Percentiles rank a stretch among this genome's conserved stretches.
Evolutionary conservation across 2,329 filamentous ascomycete genomes (phyloP).

Genomic region (Paraphaeosphaeria minitans): DNA sequence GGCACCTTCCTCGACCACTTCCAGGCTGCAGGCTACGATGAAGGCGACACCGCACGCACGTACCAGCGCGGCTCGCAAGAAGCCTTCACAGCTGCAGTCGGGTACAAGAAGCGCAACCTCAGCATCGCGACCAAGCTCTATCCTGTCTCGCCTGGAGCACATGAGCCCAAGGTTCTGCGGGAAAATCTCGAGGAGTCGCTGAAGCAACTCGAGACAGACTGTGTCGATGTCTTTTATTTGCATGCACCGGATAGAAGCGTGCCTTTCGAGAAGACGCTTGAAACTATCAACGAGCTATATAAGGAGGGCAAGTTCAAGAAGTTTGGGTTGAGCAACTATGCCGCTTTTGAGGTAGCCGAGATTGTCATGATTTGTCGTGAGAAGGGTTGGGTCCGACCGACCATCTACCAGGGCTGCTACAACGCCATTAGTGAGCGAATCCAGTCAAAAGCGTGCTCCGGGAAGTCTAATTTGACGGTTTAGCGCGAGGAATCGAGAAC

Average conservation of each 20-base stretch:
- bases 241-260: slow-evolving; percentile 3
- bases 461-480: too few species aligned
- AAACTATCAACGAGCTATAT: neutral
- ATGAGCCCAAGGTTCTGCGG: neutral
- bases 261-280: slow-evolving; percentile 2
- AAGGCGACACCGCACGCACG: slow-evolving; percentile 2
- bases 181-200: neutral
- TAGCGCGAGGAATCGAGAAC: slow-evolving; percentile 69
- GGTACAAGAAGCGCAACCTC: neutral
- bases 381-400: slow-evolving; percentile 2
- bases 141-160: neutral
- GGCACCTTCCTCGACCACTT: slow-evolving; percentile 2
- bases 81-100: slow-evolving; percentile 1
- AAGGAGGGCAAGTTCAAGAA: neutral
- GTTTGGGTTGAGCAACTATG: slow-evolving; percentile 1
- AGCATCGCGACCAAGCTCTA: slow-evolving; percentile 2
- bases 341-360: slow-evolving; percentile 1
- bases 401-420: slow-evolving; percentile 1
- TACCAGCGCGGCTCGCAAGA: slow-evolving; percentile 1
- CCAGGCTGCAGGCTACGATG: neutral
- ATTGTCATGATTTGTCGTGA: neutral
- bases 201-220: slow-evolving; percentile 5
- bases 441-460: neutral
- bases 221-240: slow-evolving; percentile 1
- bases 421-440: neutral